phyloP scores from a whole-genome alignment of 106 monocot species.

The Xerophyta viscosa region DNA sequence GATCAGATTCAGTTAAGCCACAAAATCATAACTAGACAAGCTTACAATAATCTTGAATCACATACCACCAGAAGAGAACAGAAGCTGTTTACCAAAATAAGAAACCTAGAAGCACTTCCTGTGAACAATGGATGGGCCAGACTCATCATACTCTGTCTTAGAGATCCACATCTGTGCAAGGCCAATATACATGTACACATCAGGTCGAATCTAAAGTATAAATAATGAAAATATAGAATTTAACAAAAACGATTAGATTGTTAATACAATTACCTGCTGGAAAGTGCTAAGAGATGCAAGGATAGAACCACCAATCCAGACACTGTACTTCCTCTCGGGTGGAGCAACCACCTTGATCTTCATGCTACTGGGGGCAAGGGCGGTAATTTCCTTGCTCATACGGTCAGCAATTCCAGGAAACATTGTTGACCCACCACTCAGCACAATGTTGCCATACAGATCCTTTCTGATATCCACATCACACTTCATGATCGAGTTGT shows the following conservation, averaged over 20 bases:
- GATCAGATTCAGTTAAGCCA: background rate
- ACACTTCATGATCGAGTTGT: conserved; percentile 35
- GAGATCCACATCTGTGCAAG: conserved; percentile 17
- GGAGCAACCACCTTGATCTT: conserved; percentile 31
- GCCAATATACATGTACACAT: background rate
- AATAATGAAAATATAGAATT: background rate
- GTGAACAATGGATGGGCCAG: conserved; percentile 15
- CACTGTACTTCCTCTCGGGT: conserved; percentile 25
- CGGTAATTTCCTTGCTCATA: conserved; percentile 26
- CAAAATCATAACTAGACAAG: conserved; percentile 1
- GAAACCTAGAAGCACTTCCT: conserved; percentile 14
- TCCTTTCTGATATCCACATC: conserved; percentile 31
- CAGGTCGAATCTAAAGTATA: too few relatives aligned
- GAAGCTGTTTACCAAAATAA: background rate
- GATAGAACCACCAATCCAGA: conserved; percentile 31
- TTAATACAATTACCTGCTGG: conserved; percentile 17
- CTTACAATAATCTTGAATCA: conserved; percentile 1
- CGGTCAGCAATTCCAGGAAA: conserved; percentile 31
- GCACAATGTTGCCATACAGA: conserved; percentile 24
- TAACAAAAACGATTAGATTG: background rate
- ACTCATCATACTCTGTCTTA: conserved; percentile 13
- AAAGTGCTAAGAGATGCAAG: conserved; percentile 28
- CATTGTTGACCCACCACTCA: conserved; percentile 24
- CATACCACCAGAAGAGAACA: background rate
- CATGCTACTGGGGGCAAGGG: conserved; percentile 28